Evolutionary conservation across 1,139 yeast genomes (phyloP).

Genomic region (Saccharomyces hybrid): DNA sequence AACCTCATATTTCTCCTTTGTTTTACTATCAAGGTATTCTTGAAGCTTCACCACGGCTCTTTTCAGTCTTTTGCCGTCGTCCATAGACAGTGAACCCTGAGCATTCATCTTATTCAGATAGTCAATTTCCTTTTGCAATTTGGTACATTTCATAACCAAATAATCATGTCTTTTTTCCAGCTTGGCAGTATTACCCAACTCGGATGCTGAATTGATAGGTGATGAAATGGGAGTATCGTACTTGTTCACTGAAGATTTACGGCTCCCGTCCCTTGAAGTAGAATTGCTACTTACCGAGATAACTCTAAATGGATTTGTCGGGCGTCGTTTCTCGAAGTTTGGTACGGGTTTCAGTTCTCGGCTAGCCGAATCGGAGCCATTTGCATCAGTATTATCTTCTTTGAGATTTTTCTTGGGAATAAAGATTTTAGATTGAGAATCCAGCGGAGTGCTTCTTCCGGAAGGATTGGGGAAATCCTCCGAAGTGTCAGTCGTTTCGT

Average conservation of each 20-base stretch:
- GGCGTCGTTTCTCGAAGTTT: slow-evolving; percentile 5
- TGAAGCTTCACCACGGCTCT: slow-evolving; percentile 34
- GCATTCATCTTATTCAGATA: slow-evolving; percentile 32
- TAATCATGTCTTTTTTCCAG: slow-evolving; percentile 26
- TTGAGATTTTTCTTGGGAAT: slow-evolving; percentile 12
- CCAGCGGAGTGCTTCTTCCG: not conserved
- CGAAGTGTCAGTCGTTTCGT: not conserved
- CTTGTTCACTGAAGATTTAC: slow-evolving; percentile 3
- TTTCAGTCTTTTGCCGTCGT: slow-evolving; percentile 33
- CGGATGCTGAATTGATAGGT: not conserved
- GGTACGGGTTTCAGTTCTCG: not conserved
- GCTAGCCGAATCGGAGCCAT: not conserved
- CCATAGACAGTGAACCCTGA: slow-evolving; percentile 34
- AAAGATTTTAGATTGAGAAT: slow-evolving; percentile 5
- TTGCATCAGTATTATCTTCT: slow-evolving; percentile 4
- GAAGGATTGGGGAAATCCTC: not conserved
- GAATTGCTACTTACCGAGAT: slow-evolving; percentile 24
- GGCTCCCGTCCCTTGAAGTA: slow-evolving; percentile 11
- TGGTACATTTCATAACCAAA: slow-evolving; percentile 29
- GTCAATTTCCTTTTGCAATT: slow-evolving; percentile 33
- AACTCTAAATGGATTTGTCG: slow-evolving; percentile 31
- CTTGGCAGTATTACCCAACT: slow-evolving; percentile 12
- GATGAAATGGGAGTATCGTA: slow-evolving; percentile 1
- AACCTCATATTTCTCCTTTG: slow-evolving; percentile 36
- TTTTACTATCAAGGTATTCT: slow-evolving; percentile 35